Conservation (phyloP, 371 early-diverging fungal genomes). For the Fennellomyces sp. region DNA sequence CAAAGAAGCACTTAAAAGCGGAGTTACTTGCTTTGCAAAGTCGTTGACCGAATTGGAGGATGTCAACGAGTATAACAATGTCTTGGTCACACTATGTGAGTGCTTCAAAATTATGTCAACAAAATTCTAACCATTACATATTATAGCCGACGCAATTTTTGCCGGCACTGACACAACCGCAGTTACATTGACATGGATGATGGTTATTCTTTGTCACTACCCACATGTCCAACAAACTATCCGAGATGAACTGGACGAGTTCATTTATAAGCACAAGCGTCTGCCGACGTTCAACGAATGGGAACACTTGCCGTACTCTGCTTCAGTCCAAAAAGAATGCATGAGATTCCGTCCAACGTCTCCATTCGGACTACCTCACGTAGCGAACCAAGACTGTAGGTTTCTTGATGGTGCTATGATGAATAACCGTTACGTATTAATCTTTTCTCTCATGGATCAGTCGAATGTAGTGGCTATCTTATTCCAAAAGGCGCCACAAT, state of each 20-base stretch:
- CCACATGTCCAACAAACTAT: slow-evolving; percentile 20
- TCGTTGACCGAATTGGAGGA: slow-evolving; percentile 7
- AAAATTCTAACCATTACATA: neutral
- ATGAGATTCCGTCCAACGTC: slow-evolving; percentile 18
- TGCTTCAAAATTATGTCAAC: neutral
- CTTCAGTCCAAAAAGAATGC: slow-evolving; percentile 21
- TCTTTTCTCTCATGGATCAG: no score
- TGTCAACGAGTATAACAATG: neutral
- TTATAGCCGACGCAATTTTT: slow-evolving; percentile 20
- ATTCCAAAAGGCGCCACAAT: slow-evolving; percentile 13
- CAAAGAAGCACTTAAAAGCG: slow-evolving; percentile 2
- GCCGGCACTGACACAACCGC: slow-evolving; percentile 21
- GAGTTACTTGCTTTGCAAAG: slow-evolving; percentile 16
- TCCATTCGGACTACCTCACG: slow-evolving; percentile 13
- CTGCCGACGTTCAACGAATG: slow-evolving; percentile 20
- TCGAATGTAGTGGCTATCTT: slow-evolving; percentile 8
- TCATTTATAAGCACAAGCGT: slow-evolving; percentile 4
- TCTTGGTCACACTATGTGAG: neutral
- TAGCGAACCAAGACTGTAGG: slow-evolving; percentile 14
- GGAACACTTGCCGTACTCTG: slow-evolving; percentile 13
- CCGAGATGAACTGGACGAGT: slow-evolving; percentile 8
- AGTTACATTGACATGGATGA: slow-evolving; percentile 12
- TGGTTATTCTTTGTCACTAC: slow-evolving; percentile 14
- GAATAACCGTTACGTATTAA: neutral
- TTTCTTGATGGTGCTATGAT: neutral